Evolutionary conservation across 805 yeast genomes (phyloP).

Genomic region (Saccharomyces kudriavzevii): DNA sequence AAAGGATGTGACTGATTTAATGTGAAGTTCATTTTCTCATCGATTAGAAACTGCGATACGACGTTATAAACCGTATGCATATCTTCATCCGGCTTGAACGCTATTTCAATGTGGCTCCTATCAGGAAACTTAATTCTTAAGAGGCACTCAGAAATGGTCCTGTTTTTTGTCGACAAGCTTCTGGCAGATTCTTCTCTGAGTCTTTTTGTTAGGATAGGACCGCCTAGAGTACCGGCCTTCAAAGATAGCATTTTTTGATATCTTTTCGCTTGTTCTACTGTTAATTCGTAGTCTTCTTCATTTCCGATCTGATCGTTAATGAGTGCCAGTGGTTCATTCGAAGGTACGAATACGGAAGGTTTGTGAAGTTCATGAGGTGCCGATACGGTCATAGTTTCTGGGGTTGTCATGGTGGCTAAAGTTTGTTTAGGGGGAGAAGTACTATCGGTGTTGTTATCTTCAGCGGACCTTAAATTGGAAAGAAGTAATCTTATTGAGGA

Average conservation of each 20-base stretch:
- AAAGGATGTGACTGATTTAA: constrained; percentile 46
- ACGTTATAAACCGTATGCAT: constrained; percentile 25
- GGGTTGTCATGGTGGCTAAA: neutral
- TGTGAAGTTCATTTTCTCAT: constrained; percentile 29
- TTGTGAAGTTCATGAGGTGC: constrained; percentile 10
- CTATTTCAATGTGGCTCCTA: constrained; percentile 41
- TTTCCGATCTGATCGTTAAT: constrained; percentile 22
- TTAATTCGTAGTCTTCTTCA: constrained; percentile 37
- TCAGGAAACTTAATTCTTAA: constrained; percentile 55
- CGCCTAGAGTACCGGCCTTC: constrained; percentile 32
- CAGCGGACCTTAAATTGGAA: neutral
- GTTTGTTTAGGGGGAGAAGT: neutral
- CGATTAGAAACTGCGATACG: constrained; percentile 25
- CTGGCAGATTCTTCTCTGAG: constrained; percentile 32
- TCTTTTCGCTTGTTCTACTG: constrained; percentile 43
- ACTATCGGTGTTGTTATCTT: neutral
- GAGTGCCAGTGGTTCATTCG: constrained; percentile 8
- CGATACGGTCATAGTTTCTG: neutral
- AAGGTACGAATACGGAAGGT: constrained; percentile 19
- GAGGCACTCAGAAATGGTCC: constrained; percentile 26
- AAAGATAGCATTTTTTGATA: constrained; percentile 44
- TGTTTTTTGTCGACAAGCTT: constrained; percentile 19
- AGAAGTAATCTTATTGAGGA: constrained; percentile 6
- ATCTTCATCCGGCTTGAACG: constrained; percentile 40
- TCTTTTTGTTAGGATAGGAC: constrained; percentile 37